Percentiles rank a stretch among this genome's conserved stretches.
These are phyloP conservation scores for Clarireedia paspali DNA, from an alignment of 2,329 filamentous ascomycete genomes.

Conservation along the genomic window DNA sequence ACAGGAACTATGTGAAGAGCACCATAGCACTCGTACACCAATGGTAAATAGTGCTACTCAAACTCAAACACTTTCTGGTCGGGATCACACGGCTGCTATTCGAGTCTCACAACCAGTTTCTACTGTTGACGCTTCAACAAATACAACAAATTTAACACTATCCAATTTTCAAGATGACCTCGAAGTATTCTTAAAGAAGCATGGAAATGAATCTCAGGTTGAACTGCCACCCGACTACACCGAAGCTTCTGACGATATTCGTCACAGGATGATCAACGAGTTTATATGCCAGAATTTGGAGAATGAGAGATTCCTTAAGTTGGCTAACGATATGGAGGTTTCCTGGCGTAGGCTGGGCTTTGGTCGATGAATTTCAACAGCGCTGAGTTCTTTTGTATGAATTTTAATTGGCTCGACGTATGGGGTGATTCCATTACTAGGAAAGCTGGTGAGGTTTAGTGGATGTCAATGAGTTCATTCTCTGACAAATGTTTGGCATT, in stretches of 20 bases:
- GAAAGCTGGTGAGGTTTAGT: background rate
- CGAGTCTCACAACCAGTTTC: background rate
- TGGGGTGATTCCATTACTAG: background rate
- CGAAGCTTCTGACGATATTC: constrained; percentile 30
- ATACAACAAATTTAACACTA: background rate
- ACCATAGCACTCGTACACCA: constrained; percentile 20
- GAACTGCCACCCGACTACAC: background rate
- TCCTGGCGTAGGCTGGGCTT: constrained; percentile 42
- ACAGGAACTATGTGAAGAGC: constrained; percentile 13
- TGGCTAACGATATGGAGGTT: constrained; percentile 42
- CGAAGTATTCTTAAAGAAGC: background rate
- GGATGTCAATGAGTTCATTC: no score
- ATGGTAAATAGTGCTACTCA: constrained; percentile 27
- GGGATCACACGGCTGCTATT: constrained; percentile 11
- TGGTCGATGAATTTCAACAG: constrained; percentile 25
- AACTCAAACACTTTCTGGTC: constrained; percentile 20
- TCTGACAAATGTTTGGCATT: background rate
- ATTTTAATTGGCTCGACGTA: background rate
- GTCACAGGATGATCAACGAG: constrained; percentile 37
- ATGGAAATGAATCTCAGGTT: background rate
- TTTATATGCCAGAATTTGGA: constrained; percentile 43
- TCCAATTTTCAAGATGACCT: background rate
- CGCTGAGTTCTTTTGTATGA: background rate
- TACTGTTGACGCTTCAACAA: background rate
- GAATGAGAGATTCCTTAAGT: constrained; percentile 39